Evolutionary conservation across 176 grass and related monocot genomes (phyloP), one percentile per base, ranked within the genome.

Genomic region (barley (Hordeum vulgare)): DNA sequence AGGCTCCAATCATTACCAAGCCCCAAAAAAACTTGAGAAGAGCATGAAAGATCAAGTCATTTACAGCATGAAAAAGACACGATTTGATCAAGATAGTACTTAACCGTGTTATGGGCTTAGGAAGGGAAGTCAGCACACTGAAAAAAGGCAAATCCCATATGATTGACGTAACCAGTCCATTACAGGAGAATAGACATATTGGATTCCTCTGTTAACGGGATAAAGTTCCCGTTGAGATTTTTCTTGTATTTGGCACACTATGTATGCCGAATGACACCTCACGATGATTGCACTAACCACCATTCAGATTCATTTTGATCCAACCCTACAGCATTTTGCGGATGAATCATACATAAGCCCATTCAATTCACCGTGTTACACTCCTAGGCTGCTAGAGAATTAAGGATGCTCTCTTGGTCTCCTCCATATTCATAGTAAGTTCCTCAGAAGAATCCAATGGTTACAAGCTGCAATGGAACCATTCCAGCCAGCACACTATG

Each of bases 391-490:
- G n/a, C 85, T 70, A 77, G 39, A 61, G 21, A 61, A 82, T 31
- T 49, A 42, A 80, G 67, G 45, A 86, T 76, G 47, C 44, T 49
- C 63, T 71, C 61, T 63, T 82, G n/a, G 15, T 44, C 25, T 73
- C 15, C 14, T 77, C 47, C 67, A 47, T 58, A 51, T 51, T 60
- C 53, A 81, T 26, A 66, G 26, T 49, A 47, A 17, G 65, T 57
- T 56, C 10, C 45, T 60, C 27, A 81, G 29, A 35, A 17, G 40
- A 88, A 71, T 78, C 57, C 20, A 33, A 39, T 42, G 40, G 28
- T 87, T 62, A 40, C 62, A 77, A 37, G 39, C n/a, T 69, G 62
- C 53, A 37, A 62, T 81, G 33, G 42, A 81, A 45, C 67, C 64
- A 80, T 66, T 31, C n/a, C 3, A 61, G 11, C 37, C 37, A 80